Base-by-base conservation (phyloP, 2,329 filamentous ascomycete genomes). In the Penicillium vulpinum region DNA sequence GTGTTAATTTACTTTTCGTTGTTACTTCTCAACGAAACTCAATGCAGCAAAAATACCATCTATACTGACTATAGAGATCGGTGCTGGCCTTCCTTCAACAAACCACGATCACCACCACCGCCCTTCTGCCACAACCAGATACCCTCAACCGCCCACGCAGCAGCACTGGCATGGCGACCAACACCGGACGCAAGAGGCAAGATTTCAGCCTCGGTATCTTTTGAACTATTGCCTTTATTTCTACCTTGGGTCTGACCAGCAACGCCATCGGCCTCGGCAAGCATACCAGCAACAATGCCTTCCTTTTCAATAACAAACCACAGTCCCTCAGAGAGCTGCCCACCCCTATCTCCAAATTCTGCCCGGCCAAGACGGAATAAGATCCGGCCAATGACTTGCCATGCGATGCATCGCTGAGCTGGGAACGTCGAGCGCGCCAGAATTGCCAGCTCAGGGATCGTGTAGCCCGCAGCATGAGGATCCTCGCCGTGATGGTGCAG, bases 401-500 rank as follows among this genome's bases (percentile, higher is more conserved):
- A 97, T 0, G 94, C 91, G 60, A 97, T 83, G 69, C 94, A 97
- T 11, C 93, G 80, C 78, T 99, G 94, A 0, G 90, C 88, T 0
- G 94, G 85, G 21, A 96, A 91, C 0, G 87, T 86, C 54, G 90
- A 95, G 33, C 93, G 83, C 5, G 91, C 87, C 2, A 97, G 82
- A 31, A 88, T 85, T 1, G 91, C 88, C 1, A 99, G 81, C 74
- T 99, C 94, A 0, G 87, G 85, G 29, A 99, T 84, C 0, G 94
- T 97, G 75, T 99, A 99, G 0, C 94, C 94, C 0, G 94, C 94
- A 1, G 92, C 91, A 74, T 96, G 91, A 16, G 94, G 94, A 1
- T 93, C 92, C 57, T 92, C 86, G 61, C 89, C 92, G 73, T 99
- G 94, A 73, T 99, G 93, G 73, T 99, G 94, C 15, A 99, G 82